Evolutionary conservation across 306 rosid species (phyloP), one percentile per base, ranked within the genome.

Genomic region (Albizia julibrissin): DNA sequence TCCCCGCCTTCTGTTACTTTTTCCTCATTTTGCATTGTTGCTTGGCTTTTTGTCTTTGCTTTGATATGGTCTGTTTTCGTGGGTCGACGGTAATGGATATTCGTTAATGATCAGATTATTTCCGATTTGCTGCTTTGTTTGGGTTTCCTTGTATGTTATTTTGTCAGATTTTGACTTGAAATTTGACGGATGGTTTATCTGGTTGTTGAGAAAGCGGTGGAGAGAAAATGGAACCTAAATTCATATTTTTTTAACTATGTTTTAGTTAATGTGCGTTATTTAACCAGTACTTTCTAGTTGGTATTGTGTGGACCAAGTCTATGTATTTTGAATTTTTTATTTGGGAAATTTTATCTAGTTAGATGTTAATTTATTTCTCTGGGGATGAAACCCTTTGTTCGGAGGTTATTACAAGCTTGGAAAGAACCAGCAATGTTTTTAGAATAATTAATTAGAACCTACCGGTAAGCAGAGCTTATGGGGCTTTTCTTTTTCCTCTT

Each of bases 211-310:
- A 69, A 19, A 69, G 54, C 52, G 21, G 1, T 37, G 62, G 37
- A 61, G 72, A 8, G n/a, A 26, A 40, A 61, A 22, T 22, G 49
- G 44, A 74, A 43, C 56, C 8, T 18, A 1, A 75, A 68, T 79
- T 76, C n/a, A 3, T 43, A 52, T 75, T 71, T 42, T 84, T 47
- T 56, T 24, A 62, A 9, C 10, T 21, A 76, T 39, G 8, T 15
- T 71, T 66, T 6, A 27, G 49, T 84, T 72, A 81, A 78, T 70
- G 77, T 70, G 72, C 16, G 39, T 78, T 52, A 4, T 77, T 58
- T 50, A 40, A 58, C 26, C 6, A 34, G 39, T 40, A 39, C 6
- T 58, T 14, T 58, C 27, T 40, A 65, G 43, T 70, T 61, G 72
- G 47, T 69, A 61, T 78, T 62, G 7, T 69, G 66, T 58, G 27